Evolutionary conservation across 2,329 filamentous ascomycete genomes (phyloP), one percentile per base, ranked within the genome.

Genomic region (Juglanconis juglandina): DNA sequence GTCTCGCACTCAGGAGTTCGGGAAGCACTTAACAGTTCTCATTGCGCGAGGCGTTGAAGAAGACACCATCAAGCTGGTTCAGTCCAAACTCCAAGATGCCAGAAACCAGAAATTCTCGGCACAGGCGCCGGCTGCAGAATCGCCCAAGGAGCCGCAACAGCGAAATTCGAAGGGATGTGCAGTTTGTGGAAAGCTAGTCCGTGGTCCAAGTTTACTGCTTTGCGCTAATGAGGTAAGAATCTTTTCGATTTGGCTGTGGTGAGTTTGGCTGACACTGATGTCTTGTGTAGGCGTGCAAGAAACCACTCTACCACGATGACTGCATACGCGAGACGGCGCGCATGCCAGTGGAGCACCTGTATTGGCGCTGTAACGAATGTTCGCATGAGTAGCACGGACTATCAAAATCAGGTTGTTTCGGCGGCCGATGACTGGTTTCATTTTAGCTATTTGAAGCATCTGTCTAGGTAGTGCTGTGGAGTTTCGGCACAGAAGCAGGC

Each of bases 1-100:
- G 32, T 73, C 77, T 51, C 79, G 82, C 14, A 76, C 80, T 68
- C 72, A 76, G 4, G 83, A 86, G 67, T 84, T 84, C 62, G 78
- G 79, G 50, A 84, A 84, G 65, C 83, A 86, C 65, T 66, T 79
- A 14, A 76, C 76, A 44, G 78, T 82, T 54, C 73, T 86, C 53
- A 73, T 84, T 44, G 78, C 79, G 2, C 74, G 81, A 47, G 74
- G 80, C 57, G 68, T 86, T 33, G 71, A 76, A 5, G 79, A 82
- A 50, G 64, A 72, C 3, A 76, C 73, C 30, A 70, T 85, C 17
- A 63, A 72, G 7, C 70, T 78, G 46, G 79, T 79, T 0, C 72
- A 80, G 13, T 65, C 66, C 37, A 67, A 76, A 8, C 74, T 85
- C 55, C 76, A 79, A 32, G 71, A 76, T 13, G 78, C 76, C 37